A percentile compares a stretch with the other conserved stretches of the same genome.
Conservation (phyloP, 257 asterid genomes). For the Forsythia suspensa region DNA sequence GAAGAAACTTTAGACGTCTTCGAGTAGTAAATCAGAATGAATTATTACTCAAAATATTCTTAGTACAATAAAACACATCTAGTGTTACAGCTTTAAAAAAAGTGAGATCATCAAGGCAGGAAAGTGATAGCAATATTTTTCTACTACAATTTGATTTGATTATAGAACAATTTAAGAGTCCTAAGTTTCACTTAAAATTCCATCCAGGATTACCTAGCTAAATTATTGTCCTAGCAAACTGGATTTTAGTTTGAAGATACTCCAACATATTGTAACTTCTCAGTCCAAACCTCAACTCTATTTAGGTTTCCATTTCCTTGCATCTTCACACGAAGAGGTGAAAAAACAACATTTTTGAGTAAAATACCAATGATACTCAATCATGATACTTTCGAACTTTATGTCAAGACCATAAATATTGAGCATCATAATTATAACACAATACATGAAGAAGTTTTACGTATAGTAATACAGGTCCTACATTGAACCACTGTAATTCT, state of each 20-base stretch:
- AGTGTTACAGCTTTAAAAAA: neutral
- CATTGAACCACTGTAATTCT: too few relatives aligned
- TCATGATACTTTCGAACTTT: too few relatives aligned
- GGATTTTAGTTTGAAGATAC: neutral
- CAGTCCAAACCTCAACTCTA: neutral
- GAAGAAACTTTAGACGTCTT: neutral
- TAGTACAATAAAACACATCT: neutral
- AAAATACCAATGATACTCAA: neutral
- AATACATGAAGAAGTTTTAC: too few relatives aligned
- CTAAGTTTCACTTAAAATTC: neutral
- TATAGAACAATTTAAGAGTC: neutral
- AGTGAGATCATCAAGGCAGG: neutral
- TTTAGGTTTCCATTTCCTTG: neutral
- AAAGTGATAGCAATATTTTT: neutral
- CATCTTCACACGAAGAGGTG: neutral
- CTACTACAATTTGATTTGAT: neutral
- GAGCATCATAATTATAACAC: too few relatives aligned
- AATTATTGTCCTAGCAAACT: neutral
- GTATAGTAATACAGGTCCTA: too few relatives aligned
- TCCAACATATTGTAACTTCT: neutral
- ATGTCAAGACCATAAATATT: too few relatives aligned
- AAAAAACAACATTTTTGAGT: neutral
- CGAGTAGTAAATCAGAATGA: neutral
- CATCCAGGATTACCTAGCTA: neutral
- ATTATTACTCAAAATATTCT: neutral